A percentile compares a stretch with the other conserved stretches of the same genome.
These are phyloP conservation scores for Melaleuca alternifolia DNA, from an alignment of 345 rosid species.

Conservation along the genomic window DNA sequence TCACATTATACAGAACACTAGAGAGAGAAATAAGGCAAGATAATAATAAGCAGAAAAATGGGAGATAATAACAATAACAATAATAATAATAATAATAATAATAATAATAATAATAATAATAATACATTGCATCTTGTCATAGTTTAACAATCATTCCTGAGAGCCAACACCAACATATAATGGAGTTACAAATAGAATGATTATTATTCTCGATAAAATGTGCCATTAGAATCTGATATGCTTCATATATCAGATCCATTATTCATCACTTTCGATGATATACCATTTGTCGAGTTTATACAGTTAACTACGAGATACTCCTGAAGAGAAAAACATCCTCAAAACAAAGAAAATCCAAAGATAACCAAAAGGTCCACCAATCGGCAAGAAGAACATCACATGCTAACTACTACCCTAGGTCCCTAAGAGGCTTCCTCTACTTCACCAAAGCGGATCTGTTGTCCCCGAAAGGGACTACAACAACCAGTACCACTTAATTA, in stretches of 20 bases:
- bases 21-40: background rate
- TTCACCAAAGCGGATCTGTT: background rate
- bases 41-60: background rate
- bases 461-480: background rate
- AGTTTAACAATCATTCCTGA: background rate
- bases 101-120: background rate
- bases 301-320: background rate
- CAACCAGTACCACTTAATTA: background rate
- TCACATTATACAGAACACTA: background rate
- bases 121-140: background rate
- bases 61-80: background rate
- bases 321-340: background rate
- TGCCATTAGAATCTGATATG: background rate
- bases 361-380: background rate
- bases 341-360: background rate
- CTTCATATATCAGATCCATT: background rate
- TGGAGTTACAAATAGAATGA: background rate
- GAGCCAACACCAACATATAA: background rate
- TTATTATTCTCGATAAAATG: background rate
- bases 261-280: background rate
- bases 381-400: background rate
- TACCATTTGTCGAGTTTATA: background rate
- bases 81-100: background rate
- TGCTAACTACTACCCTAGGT: background rate
- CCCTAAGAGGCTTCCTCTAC: background rate